Evolutionary conservation across 805 yeast genomes (phyloP).

Genomic region (Yamadazyma scolyti): DNA sequence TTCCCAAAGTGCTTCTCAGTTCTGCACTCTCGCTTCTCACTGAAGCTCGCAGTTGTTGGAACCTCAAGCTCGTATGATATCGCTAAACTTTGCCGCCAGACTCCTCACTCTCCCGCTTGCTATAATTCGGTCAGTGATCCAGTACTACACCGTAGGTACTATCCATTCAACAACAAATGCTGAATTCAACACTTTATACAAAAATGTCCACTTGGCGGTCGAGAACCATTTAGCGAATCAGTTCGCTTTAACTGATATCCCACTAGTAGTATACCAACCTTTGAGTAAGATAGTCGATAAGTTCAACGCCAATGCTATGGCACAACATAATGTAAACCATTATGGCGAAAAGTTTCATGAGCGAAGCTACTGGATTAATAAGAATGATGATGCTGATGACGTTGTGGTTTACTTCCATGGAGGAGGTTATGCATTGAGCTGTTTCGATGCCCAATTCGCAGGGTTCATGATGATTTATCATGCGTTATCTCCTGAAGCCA

Average conservation of each 20-base stretch:
- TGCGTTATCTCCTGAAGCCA: slow-evolving; percentile 18
- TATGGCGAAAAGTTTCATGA: slow-evolving; percentile 19
- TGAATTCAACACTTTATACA: slow-evolving; percentile 24
- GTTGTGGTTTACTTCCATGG: slow-evolving; percentile 34
- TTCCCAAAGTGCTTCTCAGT: no score
- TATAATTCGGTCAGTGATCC: slow-evolving; percentile 15
- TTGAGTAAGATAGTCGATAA: slow-evolving; percentile 14
- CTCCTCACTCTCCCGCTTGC: slow-evolving; percentile 22
- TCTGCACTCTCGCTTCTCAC: no score
- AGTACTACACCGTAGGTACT: slow-evolving; percentile 32
- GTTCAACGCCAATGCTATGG: slow-evolving; percentile 9
- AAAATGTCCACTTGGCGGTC: slow-evolving; percentile 24
- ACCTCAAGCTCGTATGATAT: slow-evolving; percentile 18
- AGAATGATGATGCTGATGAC: slow-evolving; percentile 16
- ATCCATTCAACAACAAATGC: slow-evolving; percentile 21
- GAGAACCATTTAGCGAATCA: slow-evolving; percentile 23
- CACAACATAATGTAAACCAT: slow-evolving; percentile 7
- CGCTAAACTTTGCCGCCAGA: slow-evolving; percentile 10
- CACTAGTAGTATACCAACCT: slow-evolving; percentile 18
- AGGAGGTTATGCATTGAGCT: slow-evolving; percentile 29
- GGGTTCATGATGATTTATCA: slow-evolving; percentile 24
- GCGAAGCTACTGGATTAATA: slow-evolving; percentile 32
- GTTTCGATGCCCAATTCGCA: slow-evolving; percentile 28
- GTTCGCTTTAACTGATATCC: slow-evolving; percentile 19
- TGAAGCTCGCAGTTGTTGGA: not conserved